These are phyloP conservation scores for Fusarium cicatricum DNA, from an alignment of 2,329 filamentous ascomycete genomes.

Conservation along the genomic window DNA sequence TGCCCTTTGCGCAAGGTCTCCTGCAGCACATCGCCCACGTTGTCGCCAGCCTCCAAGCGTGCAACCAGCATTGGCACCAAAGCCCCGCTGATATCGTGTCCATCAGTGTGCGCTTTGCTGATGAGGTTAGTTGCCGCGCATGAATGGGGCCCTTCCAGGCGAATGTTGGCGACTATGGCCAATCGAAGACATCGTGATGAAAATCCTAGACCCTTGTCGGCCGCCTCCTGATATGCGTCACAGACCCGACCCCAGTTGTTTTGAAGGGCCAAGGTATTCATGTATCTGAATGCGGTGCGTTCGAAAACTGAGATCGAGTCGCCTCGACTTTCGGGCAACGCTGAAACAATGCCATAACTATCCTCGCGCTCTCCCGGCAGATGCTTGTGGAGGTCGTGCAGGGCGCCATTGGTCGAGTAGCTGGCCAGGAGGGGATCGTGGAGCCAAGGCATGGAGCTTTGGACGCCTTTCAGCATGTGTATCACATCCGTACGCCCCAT, in stretches of 20 bases:
- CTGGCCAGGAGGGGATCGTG: constrained; percentile 35
- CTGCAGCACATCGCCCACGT: constrained; percentile 39
- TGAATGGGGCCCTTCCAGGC: constrained; percentile 40
- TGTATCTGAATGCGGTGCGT: constrained; percentile 40
- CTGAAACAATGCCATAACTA: constrained; percentile 11
- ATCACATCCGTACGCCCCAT: constrained; percentile 39
- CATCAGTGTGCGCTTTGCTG: constrained; percentile 48
- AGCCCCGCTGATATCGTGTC: constrained; percentile 53
- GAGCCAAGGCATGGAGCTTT: constrained; percentile 38
- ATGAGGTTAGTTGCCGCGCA: constrained; percentile 52
- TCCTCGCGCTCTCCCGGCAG: constrained; percentile 27
- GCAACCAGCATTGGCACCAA: constrained; percentile 51
- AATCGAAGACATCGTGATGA: constrained; percentile 56
- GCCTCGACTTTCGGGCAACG: constrained; percentile 27
- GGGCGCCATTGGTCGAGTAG: constrained; percentile 30
- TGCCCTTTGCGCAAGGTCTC: constrained; percentile 40
- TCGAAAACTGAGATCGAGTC: constrained; percentile 36
- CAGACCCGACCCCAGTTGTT: constrained; percentile 46
- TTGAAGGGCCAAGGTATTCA: constrained; percentile 51
- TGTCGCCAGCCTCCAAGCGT: constrained; percentile 47
- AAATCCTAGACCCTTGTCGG: constrained; percentile 43
- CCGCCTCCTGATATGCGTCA: constrained; percentile 48
- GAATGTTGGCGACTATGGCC: constrained; percentile 55
- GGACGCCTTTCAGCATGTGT: constrained; percentile 39
- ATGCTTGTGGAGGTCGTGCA: constrained; percentile 32